Conservation (phyloP, 78 protist genomes). For the Pelomyxa schiedti region DNA sequence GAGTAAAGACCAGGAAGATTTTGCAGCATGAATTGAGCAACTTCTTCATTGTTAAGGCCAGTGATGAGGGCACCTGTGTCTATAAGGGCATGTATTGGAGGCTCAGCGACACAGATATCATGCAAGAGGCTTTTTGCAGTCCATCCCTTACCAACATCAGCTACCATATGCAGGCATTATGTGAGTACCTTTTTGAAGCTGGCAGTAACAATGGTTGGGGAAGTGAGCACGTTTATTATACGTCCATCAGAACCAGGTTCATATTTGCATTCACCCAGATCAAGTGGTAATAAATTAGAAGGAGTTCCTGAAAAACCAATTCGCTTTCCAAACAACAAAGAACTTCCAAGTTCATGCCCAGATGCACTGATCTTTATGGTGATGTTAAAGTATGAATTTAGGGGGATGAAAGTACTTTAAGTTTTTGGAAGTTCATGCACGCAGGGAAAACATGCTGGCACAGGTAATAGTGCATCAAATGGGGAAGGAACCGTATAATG, state of each 20-base stretch:
- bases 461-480: constrained; percentile 30
- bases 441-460: constrained; percentile 41
- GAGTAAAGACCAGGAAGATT: no score
- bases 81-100: constrained; percentile 60
- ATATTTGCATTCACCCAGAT: constrained; percentile 58
- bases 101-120: constrained; percentile 24
- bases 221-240: constrained; percentile 35
- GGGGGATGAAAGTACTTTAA: constrained; percentile 11
- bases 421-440: constrained; percentile 18
- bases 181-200: neutral
- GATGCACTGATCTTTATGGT: constrained; percentile 36
- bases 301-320: constrained; percentile 72
- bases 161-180: no score
- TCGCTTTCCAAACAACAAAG: constrained; percentile 38
- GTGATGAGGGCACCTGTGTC: constrained; percentile 74
- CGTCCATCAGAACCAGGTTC: constrained; percentile 62
- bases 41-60: constrained; percentile 38
- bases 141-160: no score
- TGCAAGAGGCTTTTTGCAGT: neutral
- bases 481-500: constrained; percentile 31
- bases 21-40: constrained; percentile 34
- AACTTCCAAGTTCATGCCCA: constrained; percentile 60
- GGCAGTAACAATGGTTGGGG: constrained; percentile 5
- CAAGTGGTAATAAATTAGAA: constrained; percentile 56
- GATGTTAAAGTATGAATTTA: neutral